phyloP scores from a whole-genome alignment of 345 rosid genomes.

The Excoecaria agallocha region DNA sequence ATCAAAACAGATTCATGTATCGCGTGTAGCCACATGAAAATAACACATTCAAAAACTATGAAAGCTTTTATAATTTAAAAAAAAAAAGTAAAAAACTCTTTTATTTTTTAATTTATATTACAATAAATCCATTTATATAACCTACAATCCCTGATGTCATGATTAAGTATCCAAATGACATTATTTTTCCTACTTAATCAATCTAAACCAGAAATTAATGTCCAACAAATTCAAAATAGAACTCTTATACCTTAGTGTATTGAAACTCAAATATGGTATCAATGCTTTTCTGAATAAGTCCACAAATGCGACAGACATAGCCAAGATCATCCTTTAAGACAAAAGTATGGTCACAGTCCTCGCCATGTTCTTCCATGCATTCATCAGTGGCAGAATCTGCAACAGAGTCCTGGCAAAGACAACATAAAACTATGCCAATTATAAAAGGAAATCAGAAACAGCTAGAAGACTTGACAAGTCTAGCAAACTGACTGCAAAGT shows the following conservation, averaged over 20 bases:
- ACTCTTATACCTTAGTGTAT: neutral
- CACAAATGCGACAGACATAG: conserved; percentile 82
- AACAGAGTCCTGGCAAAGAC: conserved; percentile 2
- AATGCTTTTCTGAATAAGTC: conserved; percentile 65
- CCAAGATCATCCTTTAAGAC: conserved; percentile 86
- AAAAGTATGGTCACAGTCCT: conserved; percentile 72
- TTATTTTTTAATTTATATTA: neutral
- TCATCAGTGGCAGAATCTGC: conserved; percentile 46
- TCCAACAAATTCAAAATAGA: neutral
- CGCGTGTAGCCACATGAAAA: neutral
- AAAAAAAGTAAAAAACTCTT: neutral
- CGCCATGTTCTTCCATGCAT: conserved; percentile 40
- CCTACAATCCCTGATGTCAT: neutral
- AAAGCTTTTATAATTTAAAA: neutral
- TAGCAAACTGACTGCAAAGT: no score
- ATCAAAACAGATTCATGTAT: neutral
- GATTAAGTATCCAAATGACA: neutral
- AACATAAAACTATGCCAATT: no score
- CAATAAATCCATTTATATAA: neutral
- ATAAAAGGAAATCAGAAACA: no score
- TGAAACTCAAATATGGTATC: conserved; percentile 74
- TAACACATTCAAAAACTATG: neutral
- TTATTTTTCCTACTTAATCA: neutral
- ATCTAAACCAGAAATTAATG: neutral
- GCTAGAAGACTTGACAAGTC: no score